Evolutionary conservation across 2,329 filamentous ascomycete genomes (phyloP), one percentile per base, ranked within the genome.

Genomic region (Colletotrichum sp.): DNA sequence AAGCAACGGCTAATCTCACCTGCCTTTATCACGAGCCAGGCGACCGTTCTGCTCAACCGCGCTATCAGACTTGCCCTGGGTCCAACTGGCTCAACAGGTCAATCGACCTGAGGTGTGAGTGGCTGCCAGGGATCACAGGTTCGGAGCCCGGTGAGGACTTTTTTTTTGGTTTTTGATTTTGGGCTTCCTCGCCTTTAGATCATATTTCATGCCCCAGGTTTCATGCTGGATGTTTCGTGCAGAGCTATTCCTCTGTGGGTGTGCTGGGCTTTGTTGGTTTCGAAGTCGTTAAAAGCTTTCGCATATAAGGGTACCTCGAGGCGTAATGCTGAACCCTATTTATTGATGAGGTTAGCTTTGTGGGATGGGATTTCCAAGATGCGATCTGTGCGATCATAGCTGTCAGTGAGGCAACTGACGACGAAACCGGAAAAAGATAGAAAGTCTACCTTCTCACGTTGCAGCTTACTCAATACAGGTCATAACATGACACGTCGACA

Each of bases 381-480:
- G 8, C 36, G 0, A 39, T 9, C 36, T 39, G 36, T 39, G 36
- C 0, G 0, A 0, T 18, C 0, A 18, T 18, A 39, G 36, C 15
- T 39, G 36, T 39, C 0, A 18, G 0, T 18, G 36, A 39, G 36
- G 36, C 36, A 39, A 39, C 36, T 39, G 8, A 18, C 36, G 36
- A 39, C 15, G 36, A 39, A 39, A 39, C 0, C 0, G 36, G 36
- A 9, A 18, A 9, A 8, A 39, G 36, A 39, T 39, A 0, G 36
- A 44, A 49, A 49, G 1, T 49, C 39, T 12, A n/a, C 18, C 0
- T 49, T 10, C 18, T 49, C 39, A 49, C 0, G 39, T 6, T 0
- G 6, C 18, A 12, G 39, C 39, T 49, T 10, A n/a, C 0, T 44
- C 5, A 44, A 44, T 39, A 18, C 9, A n/a, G 0, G 18, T 49